A percentile compares a stretch with the other conserved stretches of the same genome.
These are phyloP conservation scores for Metschnikowia aberdeeniae DNA, from an alignment of 805 yeast species.

Conservation along the genomic window DNA sequence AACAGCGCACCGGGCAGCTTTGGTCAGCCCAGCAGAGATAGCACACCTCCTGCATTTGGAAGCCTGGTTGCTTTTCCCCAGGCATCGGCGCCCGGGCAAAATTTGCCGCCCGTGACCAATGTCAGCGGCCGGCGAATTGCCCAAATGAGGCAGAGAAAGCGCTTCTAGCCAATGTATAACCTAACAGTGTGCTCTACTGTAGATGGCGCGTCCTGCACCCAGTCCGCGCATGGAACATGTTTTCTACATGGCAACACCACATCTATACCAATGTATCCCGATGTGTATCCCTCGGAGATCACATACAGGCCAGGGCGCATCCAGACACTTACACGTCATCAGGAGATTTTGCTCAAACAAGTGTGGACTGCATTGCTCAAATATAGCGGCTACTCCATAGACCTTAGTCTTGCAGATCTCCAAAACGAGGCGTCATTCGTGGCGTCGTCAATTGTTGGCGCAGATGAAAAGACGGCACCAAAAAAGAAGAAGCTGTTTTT, in stretches of 20 bases:
- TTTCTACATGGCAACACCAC: no score
- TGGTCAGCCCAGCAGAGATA: slow-evolving; percentile 16
- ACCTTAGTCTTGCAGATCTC: slow-evolving; percentile 27
- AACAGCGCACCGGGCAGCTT: slow-evolving; percentile 16
- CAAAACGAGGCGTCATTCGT: slow-evolving; percentile 28
- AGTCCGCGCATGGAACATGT: no score
- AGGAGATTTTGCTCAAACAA: slow-evolving; percentile 17
- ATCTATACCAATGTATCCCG: slow-evolving; percentile 4
- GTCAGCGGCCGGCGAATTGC: slow-evolving; percentile 27
- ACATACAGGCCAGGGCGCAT: slow-evolving; percentile 35
- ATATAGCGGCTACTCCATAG: slow-evolving; percentile 45
- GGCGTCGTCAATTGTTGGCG: slow-evolving; percentile 22
- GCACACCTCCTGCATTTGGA: slow-evolving; percentile 18
- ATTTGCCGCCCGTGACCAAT: slow-evolving; percentile 19
- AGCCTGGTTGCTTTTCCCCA: slow-evolving; percentile 4
- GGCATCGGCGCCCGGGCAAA: slow-evolving; percentile 5
- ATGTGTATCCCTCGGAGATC: slow-evolving; percentile 19
- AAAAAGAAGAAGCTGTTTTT: slow-evolving; percentile 33
- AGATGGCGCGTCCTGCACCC: no score
- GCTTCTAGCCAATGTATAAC: slow-evolving; percentile 8
- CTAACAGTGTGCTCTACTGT: no score
- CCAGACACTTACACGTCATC: slow-evolving; percentile 28
- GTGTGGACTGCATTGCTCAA: slow-evolving; percentile 17
- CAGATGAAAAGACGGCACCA: slow-evolving; percentile 14
- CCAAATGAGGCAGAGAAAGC: slow-evolving; percentile 32